Evolutionary conservation across 2,329 filamentous ascomycete genomes (phyloP).

Genomic region (Ophiosphaerella herpotricha): DNA sequence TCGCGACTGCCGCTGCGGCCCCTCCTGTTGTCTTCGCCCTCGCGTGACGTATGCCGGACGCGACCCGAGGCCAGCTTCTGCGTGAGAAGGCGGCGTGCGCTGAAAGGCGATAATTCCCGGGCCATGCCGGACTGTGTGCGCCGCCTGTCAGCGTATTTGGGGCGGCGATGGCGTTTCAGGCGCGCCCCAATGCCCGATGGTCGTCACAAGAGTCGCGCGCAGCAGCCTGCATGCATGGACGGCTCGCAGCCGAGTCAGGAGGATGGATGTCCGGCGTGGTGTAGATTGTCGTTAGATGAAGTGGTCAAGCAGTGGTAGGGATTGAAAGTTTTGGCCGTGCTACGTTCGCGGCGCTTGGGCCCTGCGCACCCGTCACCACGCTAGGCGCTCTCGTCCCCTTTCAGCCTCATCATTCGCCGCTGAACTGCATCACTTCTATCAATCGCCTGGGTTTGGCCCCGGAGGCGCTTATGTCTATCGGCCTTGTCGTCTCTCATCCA

Average conservation of each 20-base stretch:
- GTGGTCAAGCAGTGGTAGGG: slow-evolving; percentile 1
- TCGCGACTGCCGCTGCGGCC: slow-evolving; percentile 18
- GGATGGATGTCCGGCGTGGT: too few relatives aligned
- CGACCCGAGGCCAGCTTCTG: slow-evolving; percentile 19
- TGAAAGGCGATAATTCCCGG: slow-evolving; percentile 40
- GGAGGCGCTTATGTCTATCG: slow-evolving; percentile 1
- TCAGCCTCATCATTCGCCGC: neutral
- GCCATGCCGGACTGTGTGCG: slow-evolving; percentile 16
- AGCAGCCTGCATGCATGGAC: neutral
- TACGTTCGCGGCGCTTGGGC: neutral
- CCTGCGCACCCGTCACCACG: neutral
- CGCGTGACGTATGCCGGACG: too few relatives aligned
- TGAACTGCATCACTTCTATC: neutral
- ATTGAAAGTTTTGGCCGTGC: neutral
- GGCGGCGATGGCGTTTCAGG: slow-evolving; percentile 18
- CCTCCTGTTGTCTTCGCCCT: too few relatives aligned
- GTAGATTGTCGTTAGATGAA: neutral
- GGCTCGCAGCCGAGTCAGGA: neutral
- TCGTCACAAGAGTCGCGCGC: neutral
- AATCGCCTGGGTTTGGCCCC: slow-evolving; percentile 1
- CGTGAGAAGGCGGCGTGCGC: slow-evolving; percentile 36
- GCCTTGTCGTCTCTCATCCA: slow-evolving; percentile 6
- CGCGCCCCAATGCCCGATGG: neutral
- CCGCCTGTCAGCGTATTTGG: slow-evolving; percentile 1
- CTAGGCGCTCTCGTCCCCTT: too few relatives aligned